These are phyloP conservation scores for Cercospora brassicicola DNA, from an alignment of 2,329 filamentous ascomycete genomes.

Conservation along the genomic window DNA sequence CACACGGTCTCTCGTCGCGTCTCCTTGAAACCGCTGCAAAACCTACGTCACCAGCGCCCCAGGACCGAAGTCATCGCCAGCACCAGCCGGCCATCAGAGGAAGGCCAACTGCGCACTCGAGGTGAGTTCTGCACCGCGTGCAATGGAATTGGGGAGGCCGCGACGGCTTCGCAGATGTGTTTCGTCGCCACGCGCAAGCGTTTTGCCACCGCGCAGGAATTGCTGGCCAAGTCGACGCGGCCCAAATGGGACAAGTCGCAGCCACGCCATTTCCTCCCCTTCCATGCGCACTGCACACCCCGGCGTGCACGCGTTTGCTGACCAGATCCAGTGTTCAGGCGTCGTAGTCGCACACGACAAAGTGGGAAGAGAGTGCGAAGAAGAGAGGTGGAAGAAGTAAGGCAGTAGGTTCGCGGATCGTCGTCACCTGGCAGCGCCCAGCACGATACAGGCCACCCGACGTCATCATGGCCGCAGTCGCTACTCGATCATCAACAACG, in stretches of 20 bases:
- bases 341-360: neutral
- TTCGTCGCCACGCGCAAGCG: neutral
- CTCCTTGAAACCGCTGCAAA: constrained; percentile 4
- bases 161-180: neutral
- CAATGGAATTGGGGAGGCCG: neutral
- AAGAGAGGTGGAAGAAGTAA: constrained; percentile 9
- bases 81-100: neutral
- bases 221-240: constrained; percentile 6
- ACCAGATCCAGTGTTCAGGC: neutral
- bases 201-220: constrained; percentile 10
- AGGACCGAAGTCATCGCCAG: constrained; percentile 1
- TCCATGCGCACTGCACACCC: neutral
- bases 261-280: neutral
- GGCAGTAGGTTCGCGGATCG: constrained; percentile 10
- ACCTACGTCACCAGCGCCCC: constrained; percentile 11
- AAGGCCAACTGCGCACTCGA: neutral
- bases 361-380: neutral
- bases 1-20: neutral
- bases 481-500: constrained; percentile 28
- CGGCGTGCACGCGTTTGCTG: constrained; percentile 3
- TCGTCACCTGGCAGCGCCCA: constrained; percentile 12
- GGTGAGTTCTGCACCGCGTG: constrained; percentile 4
- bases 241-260: neutral
- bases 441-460: constrained; percentile 3
- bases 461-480: constrained; percentile 27